Percentiles rank a stretch among this genome's conserved stretches.
phyloP scores from a whole-genome alignment of 139 green algal genomes.

The Mychonastes homosphaera region DNA sequence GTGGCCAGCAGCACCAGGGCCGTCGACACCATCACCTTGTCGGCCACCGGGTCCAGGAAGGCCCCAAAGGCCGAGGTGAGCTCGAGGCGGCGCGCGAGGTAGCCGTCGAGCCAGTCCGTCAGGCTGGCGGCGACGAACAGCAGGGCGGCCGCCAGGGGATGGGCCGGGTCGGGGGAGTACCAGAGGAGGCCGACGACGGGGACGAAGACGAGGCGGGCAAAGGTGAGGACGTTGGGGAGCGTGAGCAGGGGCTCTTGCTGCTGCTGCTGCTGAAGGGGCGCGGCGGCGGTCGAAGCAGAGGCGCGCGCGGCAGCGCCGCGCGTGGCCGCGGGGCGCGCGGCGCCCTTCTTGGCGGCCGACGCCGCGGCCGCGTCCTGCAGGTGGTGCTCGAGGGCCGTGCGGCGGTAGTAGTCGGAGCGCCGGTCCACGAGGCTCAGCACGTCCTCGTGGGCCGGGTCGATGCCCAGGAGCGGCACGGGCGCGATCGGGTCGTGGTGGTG shows the following conservation, averaged over 20 bases:
- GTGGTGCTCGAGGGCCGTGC: too few relatives aligned
- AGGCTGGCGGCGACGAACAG: conserved; percentile 74
- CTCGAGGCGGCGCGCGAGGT: conserved; percentile 61
- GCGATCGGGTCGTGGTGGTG: too few relatives aligned
- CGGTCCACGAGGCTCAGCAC: too few relatives aligned
- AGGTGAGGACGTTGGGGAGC: conserved; percentile 58
- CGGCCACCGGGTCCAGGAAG: conserved; percentile 94
- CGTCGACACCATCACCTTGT: conserved; percentile 89
- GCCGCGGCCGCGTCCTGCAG: too few relatives aligned
- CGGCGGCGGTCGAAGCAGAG: not conserved
- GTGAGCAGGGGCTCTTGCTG: conserved; percentile 8
- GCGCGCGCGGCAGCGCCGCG: too few relatives aligned
- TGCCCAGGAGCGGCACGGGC: too few relatives aligned
- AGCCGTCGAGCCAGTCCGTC: conserved; percentile 92
- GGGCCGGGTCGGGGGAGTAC: conserved; percentile 21
- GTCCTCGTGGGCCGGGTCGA: too few relatives aligned
- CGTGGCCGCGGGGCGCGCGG: too few relatives aligned
- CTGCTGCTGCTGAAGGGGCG: not conserved
- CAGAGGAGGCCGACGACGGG: conserved; percentile 52
- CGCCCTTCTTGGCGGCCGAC: too few relatives aligned
- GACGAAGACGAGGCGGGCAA: conserved; percentile 54
- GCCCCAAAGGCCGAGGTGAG: conserved; percentile 69
- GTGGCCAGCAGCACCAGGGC: conserved; percentile 66
- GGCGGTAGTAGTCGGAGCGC: too few relatives aligned
- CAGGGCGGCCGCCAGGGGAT: conserved; percentile 12